Evolutionary conservation across 2,329 filamentous ascomycete genomes (phyloP), one percentile per base, ranked within the genome.

Genomic region (Rosellinia necatrix): DNA sequence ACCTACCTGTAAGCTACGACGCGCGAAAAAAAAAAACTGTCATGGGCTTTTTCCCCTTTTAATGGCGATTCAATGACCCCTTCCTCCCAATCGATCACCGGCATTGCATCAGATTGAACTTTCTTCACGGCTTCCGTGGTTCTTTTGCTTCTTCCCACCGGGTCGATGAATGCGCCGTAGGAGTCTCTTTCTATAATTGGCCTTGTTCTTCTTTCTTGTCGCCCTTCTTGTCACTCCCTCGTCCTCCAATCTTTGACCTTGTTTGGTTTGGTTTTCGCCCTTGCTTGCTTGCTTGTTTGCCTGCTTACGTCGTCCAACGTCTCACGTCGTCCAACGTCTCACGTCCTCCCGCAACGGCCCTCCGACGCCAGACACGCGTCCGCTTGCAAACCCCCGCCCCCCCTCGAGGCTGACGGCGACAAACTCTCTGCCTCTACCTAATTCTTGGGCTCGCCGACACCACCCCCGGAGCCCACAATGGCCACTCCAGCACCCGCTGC

Each of bases 171-270:
- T 62, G 52, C 50, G 52, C 58, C 57, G 56, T 49, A 54, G 49
- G 56, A 58, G 46, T 42, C 42, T 58, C 61, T 50, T 57, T 51
- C 52, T 58, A 44, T 63, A 60, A 53, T 61, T 60, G 54, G 6
- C 46, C 44, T 57, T 53, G 56, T 56, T 55, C 52, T 57, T 51
- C 42, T 56, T 56, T 55, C 52, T 57, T 51, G 44, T 51, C 40
- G 38, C 49, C 51, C 41, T 66, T 69, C 64, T 53, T 70, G 75
- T 77, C 76, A 69, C 72, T 79, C 75, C 71, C 78, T 78, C 66
- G 66, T 57, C 48, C 49, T 59, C 57, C 38, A 40, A 32, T 49
- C 42, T 24, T 73, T 72, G 70, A 68, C 72, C 67, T 58, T 54
- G 41, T 44, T 53, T 56, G n/a, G 41, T 35, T 51, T 37, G 29